These are phyloP conservation scores for Daedaleopsis sinensis DNA, from an alignment of 768 basidiomycete species.

Conservation along the genomic window DNA sequence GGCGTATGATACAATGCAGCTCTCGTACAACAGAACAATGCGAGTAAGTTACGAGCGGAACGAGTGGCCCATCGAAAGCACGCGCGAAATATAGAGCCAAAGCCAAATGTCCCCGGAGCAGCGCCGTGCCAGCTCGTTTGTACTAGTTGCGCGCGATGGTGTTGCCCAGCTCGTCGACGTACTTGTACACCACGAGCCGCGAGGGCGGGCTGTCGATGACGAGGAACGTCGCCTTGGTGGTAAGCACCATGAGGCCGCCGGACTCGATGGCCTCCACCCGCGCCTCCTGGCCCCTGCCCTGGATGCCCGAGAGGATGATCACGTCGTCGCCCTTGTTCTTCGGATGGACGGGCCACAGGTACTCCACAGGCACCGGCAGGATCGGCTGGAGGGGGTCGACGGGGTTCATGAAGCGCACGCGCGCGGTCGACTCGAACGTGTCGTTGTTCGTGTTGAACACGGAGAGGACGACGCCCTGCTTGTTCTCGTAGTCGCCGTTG, in stretches of 20 bases:
- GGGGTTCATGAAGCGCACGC: conserved; percentile 27
- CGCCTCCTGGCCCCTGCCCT: conserved; percentile 23
- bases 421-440: conserved; percentile 24
- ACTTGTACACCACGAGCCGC: conserved; percentile 17
- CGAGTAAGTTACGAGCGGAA: background rate
- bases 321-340: conserved; percentile 22
- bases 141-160: background rate
- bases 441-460: conserved; percentile 28
- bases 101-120: background rate
- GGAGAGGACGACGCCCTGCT: conserved; percentile 28
- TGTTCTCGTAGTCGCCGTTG: conserved; percentile 31
- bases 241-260: conserved; percentile 11
- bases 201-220: conserved; percentile 24
- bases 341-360: conserved; percentile 28
- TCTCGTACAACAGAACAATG: conserved; percentile 6
- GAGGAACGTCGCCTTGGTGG: conserved; percentile 17
- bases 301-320: conserved; percentile 21
- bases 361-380: conserved; percentile 27
- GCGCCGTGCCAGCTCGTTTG: background rate
- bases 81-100: no score
- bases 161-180: conserved; percentile 22
- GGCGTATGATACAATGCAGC: conserved; percentile 3
- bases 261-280: conserved; percentile 22
- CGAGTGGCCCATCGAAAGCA: background rate
- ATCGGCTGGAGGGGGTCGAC: conserved; percentile 20